phyloP scores from a whole-genome alignment of 2,329 filamentous ascomycete species.

The Sarocladiaceae sp. region DNA sequence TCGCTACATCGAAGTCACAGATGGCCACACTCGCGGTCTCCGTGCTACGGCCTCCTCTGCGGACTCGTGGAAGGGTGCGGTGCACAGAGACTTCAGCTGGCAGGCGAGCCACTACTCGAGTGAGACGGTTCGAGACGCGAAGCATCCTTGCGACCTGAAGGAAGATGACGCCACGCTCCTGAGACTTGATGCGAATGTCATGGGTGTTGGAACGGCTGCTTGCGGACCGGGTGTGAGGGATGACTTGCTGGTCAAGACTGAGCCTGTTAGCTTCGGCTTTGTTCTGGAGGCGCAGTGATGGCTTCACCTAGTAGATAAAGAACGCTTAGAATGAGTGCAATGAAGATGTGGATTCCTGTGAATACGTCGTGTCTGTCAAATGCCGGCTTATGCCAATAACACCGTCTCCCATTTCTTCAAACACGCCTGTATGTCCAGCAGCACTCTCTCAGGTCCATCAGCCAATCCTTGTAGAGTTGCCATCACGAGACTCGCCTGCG shows the following conservation, averaged over 20 bases:
- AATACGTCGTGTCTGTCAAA: no score
- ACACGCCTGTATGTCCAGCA: no score
- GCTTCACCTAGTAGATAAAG: no score
- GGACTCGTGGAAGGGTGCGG: slow-evolving; percentile 14
- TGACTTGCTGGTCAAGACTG: slow-evolving; percentile 35
- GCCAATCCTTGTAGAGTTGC: no score
- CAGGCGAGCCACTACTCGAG: slow-evolving; percentile 47
- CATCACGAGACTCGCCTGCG: no score
- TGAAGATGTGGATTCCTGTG: no score
- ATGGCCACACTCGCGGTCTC: slow-evolving; percentile 21
- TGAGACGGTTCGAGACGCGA: slow-evolving; percentile 47
- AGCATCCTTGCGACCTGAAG: slow-evolving; percentile 57
- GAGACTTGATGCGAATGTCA: slow-evolving; percentile 38
- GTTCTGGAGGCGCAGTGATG: slow-evolving; percentile 24
- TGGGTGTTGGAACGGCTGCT: slow-evolving; percentile 42
- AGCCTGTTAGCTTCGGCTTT: slow-evolving; percentile 36
- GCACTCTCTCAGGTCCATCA: no score
- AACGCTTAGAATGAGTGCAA: no score
- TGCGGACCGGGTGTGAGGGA: slow-evolving; percentile 42
- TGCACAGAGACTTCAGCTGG: slow-evolving; percentile 38
- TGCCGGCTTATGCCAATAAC: no score
- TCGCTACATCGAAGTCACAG: slow-evolving; percentile 28
- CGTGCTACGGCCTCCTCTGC: slow-evolving; percentile 19
- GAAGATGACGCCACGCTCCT: slow-evolving; percentile 39
- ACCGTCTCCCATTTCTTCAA: no score